Base-by-base conservation (phyloP, 176 grass and related monocot species). In the Avena atlantica region DNA sequence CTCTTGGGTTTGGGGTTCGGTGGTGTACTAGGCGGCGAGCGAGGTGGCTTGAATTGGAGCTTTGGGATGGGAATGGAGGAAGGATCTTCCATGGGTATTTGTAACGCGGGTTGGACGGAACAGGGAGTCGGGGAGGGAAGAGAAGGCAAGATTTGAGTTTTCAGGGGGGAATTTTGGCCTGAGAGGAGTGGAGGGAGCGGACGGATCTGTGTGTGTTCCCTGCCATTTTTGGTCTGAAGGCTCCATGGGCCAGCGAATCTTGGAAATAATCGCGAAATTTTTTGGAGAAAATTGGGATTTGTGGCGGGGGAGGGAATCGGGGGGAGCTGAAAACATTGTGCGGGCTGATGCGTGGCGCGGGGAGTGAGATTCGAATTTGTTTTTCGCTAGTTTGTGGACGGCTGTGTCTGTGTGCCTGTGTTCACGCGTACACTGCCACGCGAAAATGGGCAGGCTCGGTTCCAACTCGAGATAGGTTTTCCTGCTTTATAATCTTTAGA, bases 81-180 rank as follows among this genome's bases (percentile, higher is more conserved):
- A 16, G 14, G 25, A 68, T 66, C 42, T 67, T 40, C 67, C 75
- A 87, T 87, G 85, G 71, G 58, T 91, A 91, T 74, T 81, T 91
- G 89, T 87, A 80, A 50, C 69, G 11, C 2, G 27, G 72, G 71
- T 16, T 52, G 70, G 70, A 25, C 2, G 50, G 20, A 34, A 17
- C 4, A 23, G 11, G 55, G 17, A 6, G 6, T 0, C 55, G 20
- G 36, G 44, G 44, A 74, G 44, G 31, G 21, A 53, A 55, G 6
- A 77, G 17, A 14, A 12, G 23, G 34, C 21, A 23, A 50, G 70
- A 80, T 91, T 91, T 68, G 75, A 87, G 36, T 74, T 86, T 86
- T 44, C 12, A 1, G 50, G 11, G 20, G 48, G 8, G 20, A 59
- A 3, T 7, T 72, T 73, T 16, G 56, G 31, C 2, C 47, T 6